phyloP scores from a whole-genome alignment of 768 basidiomycete species.

The Royoungia palumana region DNA sequence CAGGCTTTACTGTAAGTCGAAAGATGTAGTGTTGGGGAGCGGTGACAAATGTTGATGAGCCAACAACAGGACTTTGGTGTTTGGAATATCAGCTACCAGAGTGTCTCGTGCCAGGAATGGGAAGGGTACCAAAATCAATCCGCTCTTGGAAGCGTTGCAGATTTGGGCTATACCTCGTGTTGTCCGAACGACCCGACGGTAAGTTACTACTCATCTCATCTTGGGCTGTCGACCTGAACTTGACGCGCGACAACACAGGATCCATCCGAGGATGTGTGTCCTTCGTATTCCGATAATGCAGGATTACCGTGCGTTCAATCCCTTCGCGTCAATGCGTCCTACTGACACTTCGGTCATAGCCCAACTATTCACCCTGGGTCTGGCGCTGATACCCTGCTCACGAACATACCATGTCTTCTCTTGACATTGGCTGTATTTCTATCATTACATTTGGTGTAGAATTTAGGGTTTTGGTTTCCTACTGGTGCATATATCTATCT shows the following conservation, averaged over 20 bases:
- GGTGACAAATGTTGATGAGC: not conserved
- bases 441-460: conserved; percentile 18
- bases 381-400: conserved; percentile 10
- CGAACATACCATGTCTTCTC: conserved; percentile 19
- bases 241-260: conserved; percentile 28
- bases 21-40: not conserved
- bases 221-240: conserved; percentile 1
- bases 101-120: conserved; percentile 67
- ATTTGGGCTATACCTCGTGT: conserved; percentile 58
- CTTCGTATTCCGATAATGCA: conserved; percentile 67
- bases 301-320: conserved; percentile 52
- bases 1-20: conserved; percentile 39
- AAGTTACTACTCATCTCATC: conserved; percentile 16
- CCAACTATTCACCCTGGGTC: conserved; percentile 31
- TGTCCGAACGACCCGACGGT: conserved; percentile 72
- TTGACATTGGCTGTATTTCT: conserved; percentile 15
- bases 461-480: not conserved
- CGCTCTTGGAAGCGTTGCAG: conserved; percentile 65
- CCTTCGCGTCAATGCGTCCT: not conserved
- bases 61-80: conserved; percentile 71
- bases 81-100: conserved; percentile 76
- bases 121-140: conserved; percentile 52
- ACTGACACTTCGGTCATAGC: conserved; percentile 19
- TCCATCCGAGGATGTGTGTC: conserved; percentile 51
- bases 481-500: not conserved